Evolutionary conservation across 2,329 filamentous ascomycete species (phyloP), one percentile per base, ranked within the genome.

Genomic region (Beauveria sp.): DNA sequence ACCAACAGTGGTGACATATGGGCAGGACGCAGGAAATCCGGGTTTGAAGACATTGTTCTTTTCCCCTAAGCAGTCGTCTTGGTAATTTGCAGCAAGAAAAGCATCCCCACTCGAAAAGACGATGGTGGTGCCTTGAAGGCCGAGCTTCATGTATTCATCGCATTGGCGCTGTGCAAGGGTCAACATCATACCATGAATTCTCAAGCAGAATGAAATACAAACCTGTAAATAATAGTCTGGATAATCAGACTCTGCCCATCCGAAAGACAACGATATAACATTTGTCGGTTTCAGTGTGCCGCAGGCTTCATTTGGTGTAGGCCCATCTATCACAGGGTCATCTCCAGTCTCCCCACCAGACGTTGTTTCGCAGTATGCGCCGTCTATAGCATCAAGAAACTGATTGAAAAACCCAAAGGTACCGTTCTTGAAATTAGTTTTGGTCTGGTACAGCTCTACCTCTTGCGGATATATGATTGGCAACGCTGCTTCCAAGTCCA

Each of bases 1-100:
- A 44, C 80, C 80, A 4, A 82, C 79, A 4, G 76, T 72, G 0
- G 77, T 80, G 26, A 82, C 69, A 66, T 76, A 5, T 76, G 80
- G 63, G 76, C 66, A 80, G 79, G 7, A 63, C 3, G 76, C 73
- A 30, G 70, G 67, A 1, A 70, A 64, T 66, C 76, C 76, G 67
- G 77, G 28, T 65, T 70, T 70, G 59, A 71, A 67, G 34, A 68
- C 58, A 62, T 56, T 12, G 5, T 28, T 20, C 28, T 57, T 37
- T 7, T 48, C 10, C 1, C 63, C 66, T 62, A 63, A 28, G 20
- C 61, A 64, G 5, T n/a, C 26, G 64, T 59, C 55, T 34, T 34
- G 30, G 46, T 18, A 22, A 8, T n/a, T 41, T 63, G 66, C n/a
- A 9, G 70, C 73, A 2, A 75, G 71, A 12, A 75, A 75, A 22